phyloP scores from a whole-genome alignment of 2,329 filamentous ascomycete species.

The Stagonosporopsis vannaccii region DNA sequence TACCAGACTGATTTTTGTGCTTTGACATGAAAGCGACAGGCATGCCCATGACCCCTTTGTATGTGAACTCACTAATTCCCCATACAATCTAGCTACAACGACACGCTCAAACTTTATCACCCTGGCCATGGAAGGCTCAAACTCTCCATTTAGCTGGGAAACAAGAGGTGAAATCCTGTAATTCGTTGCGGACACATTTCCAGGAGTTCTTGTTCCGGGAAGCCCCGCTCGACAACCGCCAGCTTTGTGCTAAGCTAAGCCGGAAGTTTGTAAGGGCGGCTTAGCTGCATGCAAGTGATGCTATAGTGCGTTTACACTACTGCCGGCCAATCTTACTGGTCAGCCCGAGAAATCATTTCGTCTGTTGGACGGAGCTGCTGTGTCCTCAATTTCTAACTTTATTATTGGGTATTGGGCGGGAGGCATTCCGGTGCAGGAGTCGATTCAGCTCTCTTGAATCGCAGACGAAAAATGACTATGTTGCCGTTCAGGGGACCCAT shows the following conservation, averaged over 20 bases:
- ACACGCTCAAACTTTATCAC: neutral
- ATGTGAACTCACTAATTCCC: neutral
- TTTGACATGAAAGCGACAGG: neutral
- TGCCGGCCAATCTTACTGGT: slow-evolving; percentile 20
- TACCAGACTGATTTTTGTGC: neutral
- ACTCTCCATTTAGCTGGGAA: slow-evolving; percentile 11
- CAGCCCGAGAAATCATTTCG: slow-evolving; percentile 1
- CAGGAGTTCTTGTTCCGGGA: slow-evolving; percentile 24
- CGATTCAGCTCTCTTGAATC: neutral
- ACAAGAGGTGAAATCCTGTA: slow-evolving; percentile 6
- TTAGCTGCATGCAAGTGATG: slow-evolving; percentile 32
- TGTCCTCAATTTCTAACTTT: neutral
- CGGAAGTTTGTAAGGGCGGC: slow-evolving; percentile 18
- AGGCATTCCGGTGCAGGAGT: neutral
- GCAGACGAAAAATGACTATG: neutral
- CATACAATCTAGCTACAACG: neutral
- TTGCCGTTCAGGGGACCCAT: slow-evolving; percentile 6
- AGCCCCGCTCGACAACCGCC: slow-evolving; percentile 33
- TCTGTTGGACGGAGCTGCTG: neutral
- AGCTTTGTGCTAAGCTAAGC: slow-evolving; percentile 12
- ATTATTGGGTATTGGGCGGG: neutral
- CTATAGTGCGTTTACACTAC: slow-evolving; percentile 21
- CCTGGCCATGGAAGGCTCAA: neutral
- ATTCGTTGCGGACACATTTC: slow-evolving; percentile 19
- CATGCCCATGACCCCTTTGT: slow-evolving; percentile 5